phyloP scores from a whole-genome alignment of 177 flowering plant genomes.

The Vitis hybrid region DNA sequence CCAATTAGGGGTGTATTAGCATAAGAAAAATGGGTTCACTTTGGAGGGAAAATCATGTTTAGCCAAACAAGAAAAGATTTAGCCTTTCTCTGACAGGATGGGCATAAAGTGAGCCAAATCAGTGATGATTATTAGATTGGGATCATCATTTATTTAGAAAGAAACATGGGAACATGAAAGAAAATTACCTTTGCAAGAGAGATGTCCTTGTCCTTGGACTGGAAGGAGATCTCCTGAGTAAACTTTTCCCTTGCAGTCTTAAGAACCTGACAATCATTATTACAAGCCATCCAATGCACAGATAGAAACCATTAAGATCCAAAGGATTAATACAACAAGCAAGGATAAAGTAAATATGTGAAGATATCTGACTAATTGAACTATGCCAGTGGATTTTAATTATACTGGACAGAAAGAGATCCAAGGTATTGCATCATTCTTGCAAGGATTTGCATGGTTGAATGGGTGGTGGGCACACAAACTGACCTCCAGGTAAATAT shows the following conservation, averaged over 20 bases:
- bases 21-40: no score
- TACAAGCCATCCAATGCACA: background rate
- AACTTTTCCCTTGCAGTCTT: constrained; percentile 43
- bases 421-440: no score
- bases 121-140: background rate
- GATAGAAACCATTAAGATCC: background rate
- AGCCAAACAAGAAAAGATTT: no score
- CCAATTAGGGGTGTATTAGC: no score
- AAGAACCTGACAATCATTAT: constrained; percentile 30
- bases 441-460: no score
- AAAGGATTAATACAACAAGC: background rate
- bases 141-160: no score
- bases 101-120: background rate
- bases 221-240: constrained; percentile 44
- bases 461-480: background rate
- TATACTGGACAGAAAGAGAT: background rate
- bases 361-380: background rate
- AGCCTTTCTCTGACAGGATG: no score
- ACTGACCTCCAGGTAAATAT: constrained; percentile 24
- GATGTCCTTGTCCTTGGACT: constrained; percentile 59
- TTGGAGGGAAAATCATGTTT: no score
- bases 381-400: background rate
- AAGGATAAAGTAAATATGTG: background rate
- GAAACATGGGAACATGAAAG: no score
- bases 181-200: constrained; percentile 50